Evolutionary conservation across 1,139 yeast genomes (phyloP).

Genomic region (Suhomyces bokatorum): DNA sequence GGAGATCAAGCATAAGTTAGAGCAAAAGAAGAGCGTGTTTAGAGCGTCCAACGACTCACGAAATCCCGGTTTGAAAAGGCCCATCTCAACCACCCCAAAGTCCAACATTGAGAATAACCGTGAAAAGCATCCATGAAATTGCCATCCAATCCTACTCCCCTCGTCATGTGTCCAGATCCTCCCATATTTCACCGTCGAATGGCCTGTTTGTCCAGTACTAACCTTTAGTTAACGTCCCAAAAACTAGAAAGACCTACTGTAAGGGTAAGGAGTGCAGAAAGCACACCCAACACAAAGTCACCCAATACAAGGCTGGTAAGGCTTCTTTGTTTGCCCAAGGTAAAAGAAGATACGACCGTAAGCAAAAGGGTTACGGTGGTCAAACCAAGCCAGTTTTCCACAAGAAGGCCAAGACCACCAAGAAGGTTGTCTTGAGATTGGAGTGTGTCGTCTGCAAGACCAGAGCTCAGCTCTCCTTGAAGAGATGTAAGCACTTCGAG

Average conservation of each 20-base stretch:
- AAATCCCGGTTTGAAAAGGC: not conserved
- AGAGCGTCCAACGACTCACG: not conserved
- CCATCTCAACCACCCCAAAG: not conserved
- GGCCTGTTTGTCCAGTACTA: slow-evolving; percentile 24
- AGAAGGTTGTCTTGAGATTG: slow-evolving; percentile 98
- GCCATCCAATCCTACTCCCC: not conserved
- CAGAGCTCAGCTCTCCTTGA: slow-evolving; percentile 95
- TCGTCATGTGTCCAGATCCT: too few relatives aligned
- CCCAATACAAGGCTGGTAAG: slow-evolving; percentile 99
- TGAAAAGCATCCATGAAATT: not conserved
- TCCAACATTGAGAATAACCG: not conserved
- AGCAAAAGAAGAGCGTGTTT: not conserved
- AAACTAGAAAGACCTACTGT: slow-evolving; percentile 99
- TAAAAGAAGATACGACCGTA: slow-evolving; percentile 99
- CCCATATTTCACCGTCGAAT: not conserved
- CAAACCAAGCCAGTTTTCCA: slow-evolving; percentile 99
- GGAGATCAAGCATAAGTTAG: not conserved
- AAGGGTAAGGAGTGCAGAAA: slow-evolving; percentile 98
- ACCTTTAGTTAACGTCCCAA: slow-evolving; percentile 95
- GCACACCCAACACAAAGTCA: slow-evolving; percentile 99
- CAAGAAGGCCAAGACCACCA: slow-evolving; percentile 99
- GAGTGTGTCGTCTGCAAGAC: slow-evolving; percentile 99
- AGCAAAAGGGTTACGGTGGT: slow-evolving; percentile 99
- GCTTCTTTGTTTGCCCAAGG: slow-evolving; percentile 99
- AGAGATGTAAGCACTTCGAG: slow-evolving; percentile 99